Percentiles rank a stretch among this genome's conserved stretches.
phyloP scores from a whole-genome alignment of 73 alveolate genomes.

The Paramecium tetraurelia region DNA sequence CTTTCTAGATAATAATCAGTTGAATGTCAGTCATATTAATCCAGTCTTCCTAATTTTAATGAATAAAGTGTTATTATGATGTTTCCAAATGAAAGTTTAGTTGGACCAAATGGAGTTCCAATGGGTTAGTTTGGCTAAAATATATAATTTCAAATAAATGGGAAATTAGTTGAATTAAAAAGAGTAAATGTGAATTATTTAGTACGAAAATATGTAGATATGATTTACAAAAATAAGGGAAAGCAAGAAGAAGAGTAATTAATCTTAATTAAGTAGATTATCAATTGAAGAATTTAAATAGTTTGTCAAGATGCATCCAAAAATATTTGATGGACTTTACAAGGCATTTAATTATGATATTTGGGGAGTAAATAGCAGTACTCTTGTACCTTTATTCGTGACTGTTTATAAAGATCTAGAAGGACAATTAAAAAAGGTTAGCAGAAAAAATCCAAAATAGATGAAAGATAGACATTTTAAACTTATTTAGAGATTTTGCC shows the following conservation, averaged over 20 bases:
- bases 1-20: background rate
- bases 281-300: constrained; percentile 42
- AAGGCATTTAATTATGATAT: constrained; percentile 48
- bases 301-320: constrained; percentile 23
- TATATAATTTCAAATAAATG: background rate
- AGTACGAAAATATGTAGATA: constrained; percentile 9
- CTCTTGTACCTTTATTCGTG: background rate
- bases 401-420: background rate
- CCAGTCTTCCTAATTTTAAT: background rate
- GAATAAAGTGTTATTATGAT: constrained; percentile 43
- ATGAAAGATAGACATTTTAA: constrained; percentile 2
- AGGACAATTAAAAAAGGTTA: background rate
- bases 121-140: constrained; percentile 47
- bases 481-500: background rate
- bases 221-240: constrained; percentile 14
- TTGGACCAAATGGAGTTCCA: constrained; percentile 41
- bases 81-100: constrained; percentile 42
- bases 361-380: constrained; percentile 23
- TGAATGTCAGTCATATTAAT: background rate
- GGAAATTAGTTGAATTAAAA: constrained; percentile 8
- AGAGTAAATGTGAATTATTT: constrained; percentile 39
- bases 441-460: constrained; percentile 21
- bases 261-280: background rate
- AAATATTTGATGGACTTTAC: constrained; percentile 33
- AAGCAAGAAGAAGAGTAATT: constrained; percentile 1